Base-by-base conservation (phyloP, 805 yeast genomes). In the Kluyveromyces nonfermentans region DNA sequence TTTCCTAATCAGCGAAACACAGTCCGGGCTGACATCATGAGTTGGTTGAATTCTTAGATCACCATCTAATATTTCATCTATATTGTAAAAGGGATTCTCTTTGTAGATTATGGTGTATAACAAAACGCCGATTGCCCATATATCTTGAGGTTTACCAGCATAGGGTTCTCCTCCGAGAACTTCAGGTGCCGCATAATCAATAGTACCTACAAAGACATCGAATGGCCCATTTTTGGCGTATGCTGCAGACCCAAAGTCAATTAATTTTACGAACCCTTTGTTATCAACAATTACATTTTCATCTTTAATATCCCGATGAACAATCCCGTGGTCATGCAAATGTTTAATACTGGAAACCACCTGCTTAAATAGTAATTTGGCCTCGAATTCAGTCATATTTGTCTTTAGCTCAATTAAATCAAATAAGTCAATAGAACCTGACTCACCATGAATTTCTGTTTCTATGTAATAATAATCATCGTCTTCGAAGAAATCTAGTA, bases 121-220 rank as follows among this genome's bases (percentile, higher is more conserved):
- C 45, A 93, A 68, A 18, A 93, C 85, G 2, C 98, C 98, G 58
- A 90, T 71, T 0, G 97, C 96, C 98, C 98, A 93, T 2, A 89
- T 82, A 64, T 93, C 98, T 62, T 93, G 98, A 3, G 95, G 90
- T 59, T 78, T 82, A 18, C 98, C 98, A 41, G 79, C 87, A 57
- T 90, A 93, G 18, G 89, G 82, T 47, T 80, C 80, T 2, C 97
- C 98, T 41, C 80, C 74, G 31, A 93, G 69, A 0, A 93, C 96
- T 63, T 93, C 98, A 0, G 98, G 98, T 0, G 97, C 95, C 1
- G 97, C 97, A 62, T 90, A 93, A 62, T 93, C 97, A 36, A 93
- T 80, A 0, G 98, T 93, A 2, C 98, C 98, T 1, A 93, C 97
- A 65, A 93, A 90, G 5, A 93, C 96, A 53, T 90, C 96, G 65